Percentiles rank a stretch among this genome's conserved stretches.
Conservation (phyloP, 1,284 basidiomycete species). For the Rhodotorula glutinis region DNA sequence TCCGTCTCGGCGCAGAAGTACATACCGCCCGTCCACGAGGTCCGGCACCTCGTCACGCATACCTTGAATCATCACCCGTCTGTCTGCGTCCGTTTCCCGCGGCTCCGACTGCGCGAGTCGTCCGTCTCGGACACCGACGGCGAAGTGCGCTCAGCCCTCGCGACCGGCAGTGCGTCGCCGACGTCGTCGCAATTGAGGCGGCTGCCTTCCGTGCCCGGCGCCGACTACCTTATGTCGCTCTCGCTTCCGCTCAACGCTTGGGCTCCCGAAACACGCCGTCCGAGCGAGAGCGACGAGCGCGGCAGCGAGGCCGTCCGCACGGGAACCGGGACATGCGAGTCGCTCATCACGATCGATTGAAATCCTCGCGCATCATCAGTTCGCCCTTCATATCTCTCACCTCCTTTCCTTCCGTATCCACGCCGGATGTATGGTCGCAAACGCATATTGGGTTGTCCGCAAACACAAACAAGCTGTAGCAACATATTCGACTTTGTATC, state of each 20-base stretch:
- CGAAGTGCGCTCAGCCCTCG: not conserved
- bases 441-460: not conserved
- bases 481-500: not conserved
- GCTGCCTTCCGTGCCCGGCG: not conserved
- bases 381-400: no score
- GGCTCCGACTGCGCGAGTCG: conserved; percentile 19
- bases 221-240: conserved; percentile 31
- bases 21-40: not conserved
- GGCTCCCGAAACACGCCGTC: conserved; percentile 23
- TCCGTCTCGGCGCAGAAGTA: not conserved
- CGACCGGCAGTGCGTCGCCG: not conserved
- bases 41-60: not conserved
- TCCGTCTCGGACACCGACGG: conserved; percentile 15
- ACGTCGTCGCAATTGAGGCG: conserved; percentile 15
- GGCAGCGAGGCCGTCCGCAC: conserved; percentile 13
- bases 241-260: conserved; percentile 25
- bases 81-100: conserved; percentile 20
- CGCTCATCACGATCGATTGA: conserved; percentile 18
- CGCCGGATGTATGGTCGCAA: not conserved
- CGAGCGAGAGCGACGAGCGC: conserved; percentile 12
- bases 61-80: conserved; percentile 26
- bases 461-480: not conserved
- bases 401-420: not conserved
- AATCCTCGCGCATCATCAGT: not conserved
- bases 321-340: conserved; percentile 9